Evolutionary conservation across 2,329 filamentous ascomycete genomes (phyloP).

Genomic region (Venturia oleaginea): DNA sequence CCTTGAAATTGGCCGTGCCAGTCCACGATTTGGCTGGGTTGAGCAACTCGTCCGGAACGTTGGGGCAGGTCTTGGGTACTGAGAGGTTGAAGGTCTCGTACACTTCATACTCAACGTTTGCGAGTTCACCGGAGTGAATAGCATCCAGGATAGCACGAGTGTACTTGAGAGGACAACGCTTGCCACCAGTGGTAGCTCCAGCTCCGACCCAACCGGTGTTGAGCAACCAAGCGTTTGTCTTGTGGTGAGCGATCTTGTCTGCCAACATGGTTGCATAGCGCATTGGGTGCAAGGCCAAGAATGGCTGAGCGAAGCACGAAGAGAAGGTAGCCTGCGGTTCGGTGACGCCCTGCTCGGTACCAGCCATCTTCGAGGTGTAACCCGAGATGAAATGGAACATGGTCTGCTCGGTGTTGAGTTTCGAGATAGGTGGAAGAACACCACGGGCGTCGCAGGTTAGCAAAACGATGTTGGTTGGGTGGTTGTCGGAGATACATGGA

Average conservation of each 20-base stretch:
- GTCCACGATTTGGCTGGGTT: constrained; percentile 95
- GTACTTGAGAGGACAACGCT: constrained; percentile 97
- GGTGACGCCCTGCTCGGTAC: constrained; percentile 91
- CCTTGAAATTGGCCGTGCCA: constrained; percentile 69
- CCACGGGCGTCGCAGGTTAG: constrained; percentile 96
- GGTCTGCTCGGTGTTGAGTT: constrained; percentile 87
- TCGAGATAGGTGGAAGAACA: constrained; percentile 95
- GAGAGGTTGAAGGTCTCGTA: constrained; percentile 96
- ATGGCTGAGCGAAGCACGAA: constrained; percentile 97
- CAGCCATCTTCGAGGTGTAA: constrained; percentile 99
- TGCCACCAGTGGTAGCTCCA: constrained; percentile 80
- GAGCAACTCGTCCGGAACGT: constrained; percentile 82
- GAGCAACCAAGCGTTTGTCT: constrained; percentile 94
- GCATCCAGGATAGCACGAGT: constrained; percentile 96
- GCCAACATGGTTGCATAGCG: constrained; percentile 97
- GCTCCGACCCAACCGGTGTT: constrained; percentile 98
- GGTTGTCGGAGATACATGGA: constrained; percentile 76
- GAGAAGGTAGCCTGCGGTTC: constrained; percentile 99
- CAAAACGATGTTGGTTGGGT: constrained; percentile 96
- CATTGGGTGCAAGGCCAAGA: constrained; percentile 98
- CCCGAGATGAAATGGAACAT: constrained; percentile 99
- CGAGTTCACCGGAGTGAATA: constrained; percentile 94
- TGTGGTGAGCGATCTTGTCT: constrained; percentile 93
- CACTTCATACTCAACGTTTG: constrained; percentile 83
- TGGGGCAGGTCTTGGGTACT: constrained; percentile 85